Evolutionary conservation across 2,329 filamentous ascomycete species (phyloP), one percentile per base, ranked within the genome.

Genomic region (Aspergillus latus): DNA sequence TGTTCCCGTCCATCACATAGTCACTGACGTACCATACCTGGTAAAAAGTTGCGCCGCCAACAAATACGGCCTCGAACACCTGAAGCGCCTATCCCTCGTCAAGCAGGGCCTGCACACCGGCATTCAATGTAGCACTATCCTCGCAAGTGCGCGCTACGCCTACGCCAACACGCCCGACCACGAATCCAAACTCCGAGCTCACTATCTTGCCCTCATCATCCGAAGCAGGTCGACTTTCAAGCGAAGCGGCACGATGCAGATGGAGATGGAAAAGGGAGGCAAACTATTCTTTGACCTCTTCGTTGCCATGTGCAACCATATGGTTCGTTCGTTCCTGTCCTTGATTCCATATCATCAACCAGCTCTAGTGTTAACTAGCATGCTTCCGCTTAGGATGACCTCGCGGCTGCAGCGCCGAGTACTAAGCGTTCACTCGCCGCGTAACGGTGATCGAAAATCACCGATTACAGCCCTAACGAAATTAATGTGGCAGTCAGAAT

Each of bases 211-310:
- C 15, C 85, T 96, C 69, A 96, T 96, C 75, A 95, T 96, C 70
- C 87, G 92, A 62, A 90, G 88, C 66, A 85, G 92, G 63, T 84
- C 84, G 69, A 96, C 90, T 2, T 96, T 97, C 77, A 96, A 96
- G 81, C 83, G 90, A 54, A 96, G 91, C 74, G 91, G 92, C 53
- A 96, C 92, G 3, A 96, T 96, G 92, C 92, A 96, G 76, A 84
- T 90, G 64, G 92, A 96, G 78, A 96, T 97, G 92, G 89, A 89
- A 72, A 84, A 85, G 59, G 92, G 92, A 29, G 90, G 90, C 52
- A 89, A 89, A 68, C 80, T 96, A 57, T 96, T 96, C 78, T 97
- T 96, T 71, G 92, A 96, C 70, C 80, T 96, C 44, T 97, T 96
- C 72, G 92, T 96, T 49, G 91, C 92, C 15, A 85, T 96, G 76